These are phyloP conservation scores for Waltergamsia citrina DNA, from an alignment of 2,329 filamentous ascomycete genomes.

Conservation along the genomic window DNA sequence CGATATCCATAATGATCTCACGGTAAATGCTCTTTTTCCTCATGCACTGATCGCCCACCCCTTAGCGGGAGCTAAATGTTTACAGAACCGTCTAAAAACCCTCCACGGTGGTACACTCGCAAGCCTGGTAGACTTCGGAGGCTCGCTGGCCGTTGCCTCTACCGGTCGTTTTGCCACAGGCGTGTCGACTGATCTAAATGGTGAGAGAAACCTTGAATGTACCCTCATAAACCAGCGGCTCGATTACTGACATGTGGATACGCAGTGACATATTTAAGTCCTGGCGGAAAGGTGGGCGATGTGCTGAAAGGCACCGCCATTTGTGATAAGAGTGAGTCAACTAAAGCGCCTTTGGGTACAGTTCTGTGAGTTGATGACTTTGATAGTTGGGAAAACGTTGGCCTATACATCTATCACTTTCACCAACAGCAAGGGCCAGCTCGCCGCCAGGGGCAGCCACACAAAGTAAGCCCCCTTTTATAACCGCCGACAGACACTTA, in stretches of 20 bases:
- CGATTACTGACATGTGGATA: neutral
- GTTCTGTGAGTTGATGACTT: neutral
- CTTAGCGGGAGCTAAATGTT: neutral
- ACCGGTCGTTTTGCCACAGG: conserved; percentile 53
- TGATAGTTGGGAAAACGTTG: conserved; percentile 50
- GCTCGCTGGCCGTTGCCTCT: conserved; percentile 56
- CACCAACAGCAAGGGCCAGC: conserved; percentile 45
- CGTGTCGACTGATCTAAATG: conserved; percentile 56
- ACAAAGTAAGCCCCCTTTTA: conserved; percentile 47
- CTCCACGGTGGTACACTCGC: conserved; percentile 74
- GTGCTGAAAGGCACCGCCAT: conserved; percentile 44
- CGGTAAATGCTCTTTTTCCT: conserved; percentile 41
- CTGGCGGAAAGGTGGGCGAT: conserved; percentile 48
- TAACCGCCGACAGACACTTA: neutral
- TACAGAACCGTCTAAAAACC: conserved; percentile 64
- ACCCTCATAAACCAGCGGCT: neutral
- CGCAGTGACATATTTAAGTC: conserved; percentile 52
- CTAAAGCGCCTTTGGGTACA: no score
- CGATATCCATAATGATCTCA: conserved; percentile 65
- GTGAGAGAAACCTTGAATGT: conserved; percentile 19
- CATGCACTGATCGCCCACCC: no score
- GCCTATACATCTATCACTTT: conserved; percentile 54
- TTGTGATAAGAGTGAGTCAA: conserved; percentile 51
- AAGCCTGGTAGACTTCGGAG: conserved; percentile 60
- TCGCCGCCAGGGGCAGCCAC: conserved; percentile 54